phyloP scores from a whole-genome alignment of 2,329 filamentous ascomycete genomes.

The Aspergillus felis region DNA sequence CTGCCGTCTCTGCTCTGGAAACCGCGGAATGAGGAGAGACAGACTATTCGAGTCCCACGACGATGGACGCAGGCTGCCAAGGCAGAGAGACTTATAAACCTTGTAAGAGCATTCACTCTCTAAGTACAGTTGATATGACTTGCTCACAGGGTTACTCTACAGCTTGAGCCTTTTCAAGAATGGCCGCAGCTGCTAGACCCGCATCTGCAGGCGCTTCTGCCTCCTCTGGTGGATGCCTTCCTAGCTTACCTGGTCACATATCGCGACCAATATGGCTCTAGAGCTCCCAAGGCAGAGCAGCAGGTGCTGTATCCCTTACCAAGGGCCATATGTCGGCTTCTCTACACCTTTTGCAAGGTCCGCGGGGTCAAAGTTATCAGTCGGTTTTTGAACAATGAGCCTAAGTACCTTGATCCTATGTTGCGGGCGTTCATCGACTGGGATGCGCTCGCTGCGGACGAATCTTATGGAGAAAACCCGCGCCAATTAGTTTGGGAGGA shows the following conservation, averaged over 20 bases:
- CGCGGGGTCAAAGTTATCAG: slow-evolving; percentile 89
- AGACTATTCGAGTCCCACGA: slow-evolving; percentile 28
- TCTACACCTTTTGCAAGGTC: slow-evolving; percentile 93
- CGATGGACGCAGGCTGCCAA: slow-evolving; percentile 36
- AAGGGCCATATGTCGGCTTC: slow-evolving; percentile 68
- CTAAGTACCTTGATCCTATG: slow-evolving; percentile 76
- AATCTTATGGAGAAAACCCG: slow-evolving; percentile 15
- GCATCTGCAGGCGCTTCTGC: slow-evolving; percentile 71
- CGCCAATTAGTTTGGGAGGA: slow-evolving; percentile 73
- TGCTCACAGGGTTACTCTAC: slow-evolving; percentile 1
- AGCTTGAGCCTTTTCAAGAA: slow-evolving; percentile 89
- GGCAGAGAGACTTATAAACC: slow-evolving; percentile 36
- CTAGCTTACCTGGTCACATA: slow-evolving; percentile 57
- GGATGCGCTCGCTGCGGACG: slow-evolving; percentile 23
- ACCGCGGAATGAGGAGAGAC: slow-evolving; percentile 18
- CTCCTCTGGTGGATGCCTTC: slow-evolving; percentile 71
- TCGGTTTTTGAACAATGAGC: slow-evolving; percentile 86
- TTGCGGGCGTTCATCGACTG: slow-evolving; percentile 68
- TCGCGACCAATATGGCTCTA: slow-evolving; percentile 39
- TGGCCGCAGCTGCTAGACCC: slow-evolving; percentile 89
- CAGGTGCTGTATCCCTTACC: slow-evolving; percentile 51
- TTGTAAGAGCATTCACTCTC: slow-evolving; percentile 30
- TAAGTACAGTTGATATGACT: slow-evolving; percentile 6
- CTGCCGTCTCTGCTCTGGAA: slow-evolving; percentile 43
- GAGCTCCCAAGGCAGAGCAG: slow-evolving; percentile 30